Evolutionary conservation across 2,329 filamentous ascomycete species (phyloP).

Genomic region (Colletotrichum paranaense): DNA sequence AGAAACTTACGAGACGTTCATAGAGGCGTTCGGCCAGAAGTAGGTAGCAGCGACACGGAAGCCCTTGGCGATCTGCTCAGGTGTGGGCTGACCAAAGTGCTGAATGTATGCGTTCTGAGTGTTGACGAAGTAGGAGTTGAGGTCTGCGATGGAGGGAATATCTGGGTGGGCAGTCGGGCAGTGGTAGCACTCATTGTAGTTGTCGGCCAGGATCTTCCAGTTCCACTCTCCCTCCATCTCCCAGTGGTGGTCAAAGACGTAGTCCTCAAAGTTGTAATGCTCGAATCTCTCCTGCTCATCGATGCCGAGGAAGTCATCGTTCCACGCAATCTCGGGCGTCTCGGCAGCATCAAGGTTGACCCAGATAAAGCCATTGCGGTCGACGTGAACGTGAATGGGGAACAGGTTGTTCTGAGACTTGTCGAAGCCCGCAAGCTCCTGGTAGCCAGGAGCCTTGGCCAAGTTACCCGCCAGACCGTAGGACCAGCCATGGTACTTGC

Average conservation of each 20-base stretch:
- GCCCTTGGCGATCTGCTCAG: conserved; percentile 60
- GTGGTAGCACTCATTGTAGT: conserved; percentile 76
- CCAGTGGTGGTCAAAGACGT: conserved; percentile 67
- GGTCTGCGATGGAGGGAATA: conserved; percentile 66
- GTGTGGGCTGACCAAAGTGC: conserved; percentile 59
- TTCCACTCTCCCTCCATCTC: conserved; percentile 68
- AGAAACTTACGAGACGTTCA: conserved; percentile 58
- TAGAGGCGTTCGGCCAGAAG: conserved; percentile 63
- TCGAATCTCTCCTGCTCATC: conserved; percentile 58
- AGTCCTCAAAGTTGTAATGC: conserved; percentile 62
- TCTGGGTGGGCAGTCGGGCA: conserved; percentile 70
- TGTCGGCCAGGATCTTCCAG: conserved; percentile 71
- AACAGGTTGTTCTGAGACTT: conserved; percentile 67
- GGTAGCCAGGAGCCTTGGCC: conserved; percentile 70
- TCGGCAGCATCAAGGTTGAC: conserved; percentile 63
- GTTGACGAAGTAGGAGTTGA: conserved; percentile 65
- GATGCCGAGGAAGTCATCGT: conserved; percentile 61
- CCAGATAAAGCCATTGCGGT: conserved; percentile 67
- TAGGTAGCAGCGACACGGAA: conserved; percentile 59
- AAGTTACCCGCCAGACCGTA: conserved; percentile 68
- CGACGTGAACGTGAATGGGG: conserved; percentile 64
- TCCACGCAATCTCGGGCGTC: conserved; percentile 59
- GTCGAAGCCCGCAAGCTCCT: conserved; percentile 66
- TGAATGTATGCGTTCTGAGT: conserved; percentile 60
- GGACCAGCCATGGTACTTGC: conserved; percentile 73